These are phyloP conservation scores for Beta vulgaris DNA, from an alignment of 148 eudicot species.

Conservation along the genomic window DNA sequence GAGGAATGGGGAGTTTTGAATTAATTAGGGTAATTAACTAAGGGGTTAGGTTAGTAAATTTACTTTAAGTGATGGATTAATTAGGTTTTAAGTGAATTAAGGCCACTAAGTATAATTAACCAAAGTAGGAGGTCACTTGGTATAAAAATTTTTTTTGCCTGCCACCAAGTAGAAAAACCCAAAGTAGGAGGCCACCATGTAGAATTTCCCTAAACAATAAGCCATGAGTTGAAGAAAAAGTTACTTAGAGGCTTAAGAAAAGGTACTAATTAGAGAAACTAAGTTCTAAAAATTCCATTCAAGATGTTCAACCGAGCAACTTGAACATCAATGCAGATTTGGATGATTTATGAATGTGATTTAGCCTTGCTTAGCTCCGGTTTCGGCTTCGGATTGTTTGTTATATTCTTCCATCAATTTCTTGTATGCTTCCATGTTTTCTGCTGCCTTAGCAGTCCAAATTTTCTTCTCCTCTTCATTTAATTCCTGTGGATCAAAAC, in stretches of 20 bases:
- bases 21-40: no score
- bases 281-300: background rate
- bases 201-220: background rate
- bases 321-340: conserved; percentile 39
- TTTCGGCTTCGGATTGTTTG: conserved; percentile 33
- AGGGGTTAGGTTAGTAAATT: no score
- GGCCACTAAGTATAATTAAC: no score
- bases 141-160: no score
- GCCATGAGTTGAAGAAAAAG: background rate
- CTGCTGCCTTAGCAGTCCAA: conserved; percentile 79
- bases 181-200: no score
- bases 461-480: conserved; percentile 59
- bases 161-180: no score
- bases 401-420: conserved; percentile 76
- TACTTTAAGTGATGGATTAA: no score
- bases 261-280: background rate
- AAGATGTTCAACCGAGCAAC: conserved; percentile 45
- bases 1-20: no score
- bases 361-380: conserved; percentile 6
- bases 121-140: no score
- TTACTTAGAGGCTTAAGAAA: background rate
- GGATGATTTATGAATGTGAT: background rate
- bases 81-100: no score
- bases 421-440: conserved; percentile 79
- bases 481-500: conserved; percentile 46